Percentiles rank a stretch among this genome's conserved stretches.
phyloP scores from a whole-genome alignment of 768 basidiomycete species.

The Mycena filopes region DNA sequence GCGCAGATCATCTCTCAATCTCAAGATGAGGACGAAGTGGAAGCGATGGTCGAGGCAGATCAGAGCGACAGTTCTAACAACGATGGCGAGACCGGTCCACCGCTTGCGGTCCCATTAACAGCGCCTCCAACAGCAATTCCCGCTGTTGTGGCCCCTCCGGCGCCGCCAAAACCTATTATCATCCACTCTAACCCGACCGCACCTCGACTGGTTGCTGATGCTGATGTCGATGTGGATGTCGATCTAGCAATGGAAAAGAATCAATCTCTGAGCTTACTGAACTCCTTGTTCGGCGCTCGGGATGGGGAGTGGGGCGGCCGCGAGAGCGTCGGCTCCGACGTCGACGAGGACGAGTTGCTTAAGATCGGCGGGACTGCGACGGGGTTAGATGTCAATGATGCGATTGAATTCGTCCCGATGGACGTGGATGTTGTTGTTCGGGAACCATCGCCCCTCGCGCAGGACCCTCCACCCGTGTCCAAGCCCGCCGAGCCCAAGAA shows the following conservation, averaged over 20 bases:
- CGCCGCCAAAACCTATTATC: conserved; percentile 8
- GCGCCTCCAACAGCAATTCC: background rate
- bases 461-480: background rate
- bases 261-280: conserved; percentile 58
- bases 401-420: conserved; percentile 49
- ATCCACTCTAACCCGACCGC: conserved; percentile 26
- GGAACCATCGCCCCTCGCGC: background rate
- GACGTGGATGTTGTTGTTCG: conserved; percentile 44
- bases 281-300: conserved; percentile 61
- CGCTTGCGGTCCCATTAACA: conserved; percentile 4
- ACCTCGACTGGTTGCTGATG: conserved; percentile 3
- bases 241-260: conserved; percentile 51
- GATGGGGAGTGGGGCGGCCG: conserved; percentile 68
- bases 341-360: conserved; percentile 54
- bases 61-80: conserved; percentile 12
- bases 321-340: conserved; percentile 68
- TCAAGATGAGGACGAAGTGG: conserved; percentile 8
- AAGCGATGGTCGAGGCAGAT: conserved; percentile 28
- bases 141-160: conserved; percentile 16
- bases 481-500: background rate
- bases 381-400: conserved; percentile 39
- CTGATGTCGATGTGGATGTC: conserved; percentile 43
- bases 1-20: background rate
- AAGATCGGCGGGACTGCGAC: conserved; percentile 37
- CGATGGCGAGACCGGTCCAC: conserved; percentile 31